Conservation (phyloP, 768 basidiomycete genomes). For the Kwoniella pini region DNA sequence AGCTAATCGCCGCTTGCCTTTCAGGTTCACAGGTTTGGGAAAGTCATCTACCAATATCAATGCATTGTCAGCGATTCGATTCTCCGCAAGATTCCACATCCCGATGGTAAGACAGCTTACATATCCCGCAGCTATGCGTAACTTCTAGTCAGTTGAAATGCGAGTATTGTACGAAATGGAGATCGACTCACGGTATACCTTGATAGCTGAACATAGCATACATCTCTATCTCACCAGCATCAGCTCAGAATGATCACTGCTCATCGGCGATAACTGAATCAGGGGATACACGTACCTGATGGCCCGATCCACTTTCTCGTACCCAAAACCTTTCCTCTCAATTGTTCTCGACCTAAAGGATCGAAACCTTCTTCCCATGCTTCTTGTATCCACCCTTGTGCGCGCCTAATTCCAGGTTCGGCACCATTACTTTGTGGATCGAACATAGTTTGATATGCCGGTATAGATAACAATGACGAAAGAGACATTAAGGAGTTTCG, state of each 20-base stretch:
- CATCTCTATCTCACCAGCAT: conserved; percentile 61
- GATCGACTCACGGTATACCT: conserved; percentile 73
- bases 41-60: conserved; percentile 58
- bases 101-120: background rate
- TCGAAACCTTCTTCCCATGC: conserved; percentile 83
- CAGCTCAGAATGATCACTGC: background rate
- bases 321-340: conserved; percentile 61
- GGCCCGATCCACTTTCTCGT: conserved; percentile 80
- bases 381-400: conserved; percentile 76
- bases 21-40: conserved; percentile 34
- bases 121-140: too few species aligned
- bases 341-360: conserved; percentile 64
- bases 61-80: too few species aligned
- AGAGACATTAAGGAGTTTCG: conserved; percentile 57
- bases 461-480: conserved; percentile 30
- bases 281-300: conserved; percentile 59
- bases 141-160: too few species aligned
- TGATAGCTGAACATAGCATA: conserved; percentile 75
- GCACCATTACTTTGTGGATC: conserved; percentile 51
- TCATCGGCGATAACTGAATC: too few species aligned
- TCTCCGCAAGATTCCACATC: too few species aligned
- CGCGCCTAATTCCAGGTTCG: conserved; percentile 67
- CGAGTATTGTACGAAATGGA: too few species aligned
- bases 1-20: conserved; percentile 33
- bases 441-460: conserved; percentile 35